A percentile compares a stretch with the other conserved stretches of the same genome.
Evolutionary conservation across 2,329 filamentous ascomycete genomes (phyloP).

Genomic region (Tolypocladium capitatum): DNA sequence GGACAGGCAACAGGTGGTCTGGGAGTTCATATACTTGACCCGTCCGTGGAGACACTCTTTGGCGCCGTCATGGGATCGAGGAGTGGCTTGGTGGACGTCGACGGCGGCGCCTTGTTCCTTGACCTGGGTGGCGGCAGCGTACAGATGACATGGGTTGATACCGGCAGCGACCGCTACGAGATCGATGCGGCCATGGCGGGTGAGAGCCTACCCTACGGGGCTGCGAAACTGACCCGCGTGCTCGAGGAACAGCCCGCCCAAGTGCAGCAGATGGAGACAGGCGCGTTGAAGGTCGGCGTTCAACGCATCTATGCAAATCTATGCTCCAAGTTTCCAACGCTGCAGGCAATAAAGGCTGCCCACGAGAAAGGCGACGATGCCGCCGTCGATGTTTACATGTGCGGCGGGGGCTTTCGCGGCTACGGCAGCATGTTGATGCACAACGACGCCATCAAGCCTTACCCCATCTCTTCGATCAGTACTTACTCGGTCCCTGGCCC

Average conservation of each 20-base stretch:
- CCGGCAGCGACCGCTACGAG: constrained; percentile 32
- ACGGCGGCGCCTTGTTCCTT: constrained; percentile 59
- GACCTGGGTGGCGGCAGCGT: constrained; percentile 68
- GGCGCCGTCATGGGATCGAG: constrained; percentile 69
- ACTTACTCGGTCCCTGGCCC: constrained; percentile 54
- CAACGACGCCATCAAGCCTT: constrained; percentile 57
- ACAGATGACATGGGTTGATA: constrained; percentile 52
- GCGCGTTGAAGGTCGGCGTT: constrained; percentile 45
- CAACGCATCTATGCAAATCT: constrained; percentile 44
- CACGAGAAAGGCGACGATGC: constrained; percentile 15
- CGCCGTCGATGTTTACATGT: constrained; percentile 65
- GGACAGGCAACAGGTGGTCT: constrained; percentile 46
- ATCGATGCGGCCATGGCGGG: constrained; percentile 39
- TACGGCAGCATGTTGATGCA: constrained; percentile 87
- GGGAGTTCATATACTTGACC: constrained; percentile 58
- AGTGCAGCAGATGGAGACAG: constrained; percentile 31
- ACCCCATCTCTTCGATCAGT: constrained; percentile 73
- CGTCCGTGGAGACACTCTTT: constrained; percentile 69
- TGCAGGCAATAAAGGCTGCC: constrained; percentile 27
- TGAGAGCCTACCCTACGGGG: constrained; percentile 47
- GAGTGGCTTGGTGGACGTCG: constrained; percentile 54
- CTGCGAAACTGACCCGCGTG: constrained; percentile 40
- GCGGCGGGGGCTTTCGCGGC: constrained; percentile 78
- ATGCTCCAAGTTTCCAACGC: constrained; percentile 32
- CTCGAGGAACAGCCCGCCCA: constrained; percentile 27